Evolutionary conservation across 2,329 filamentous ascomycete species (phyloP), one percentile per base, ranked within the genome.

Genomic region (Botrytis byssoidea): DNA sequence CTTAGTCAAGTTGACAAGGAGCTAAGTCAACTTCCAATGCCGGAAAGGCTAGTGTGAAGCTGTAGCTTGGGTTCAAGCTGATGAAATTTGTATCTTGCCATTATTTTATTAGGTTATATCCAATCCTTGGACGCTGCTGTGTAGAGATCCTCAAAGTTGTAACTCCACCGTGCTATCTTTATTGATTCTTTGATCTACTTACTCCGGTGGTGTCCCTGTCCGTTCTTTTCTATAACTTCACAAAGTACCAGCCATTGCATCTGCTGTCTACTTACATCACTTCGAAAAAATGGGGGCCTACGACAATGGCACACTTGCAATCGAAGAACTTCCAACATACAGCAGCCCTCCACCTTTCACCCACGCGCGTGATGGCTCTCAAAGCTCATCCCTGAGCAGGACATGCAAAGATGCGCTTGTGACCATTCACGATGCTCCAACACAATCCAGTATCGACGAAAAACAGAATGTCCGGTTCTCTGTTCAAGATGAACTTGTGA

Each of bases 401-500:
- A 40, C 9, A 40, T 29, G 32, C 25, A 67, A 67, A 55, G 46
- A 67, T 40, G 35, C 65, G 20, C 32, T 40, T 48, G 65, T 67
- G 12, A 67, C 46, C 32, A 67, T 67, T 40, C 65, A 67, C 32
- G 65, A 67, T n/a, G 25, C 46, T 22, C 9, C 46, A 55, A 55
- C 46, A 22, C 46, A 67, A 29, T 55, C 32, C 35, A 67, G 32
- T 25, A 40, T 67, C 29, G 22, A 10, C 3, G 65, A 67, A 35
- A 67, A 67, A 37, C 46, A 29, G 9, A 40, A 67, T 55, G 51
- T n/a, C 25, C 16, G 16, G 18, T 55, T 55, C 12, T 55, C 65
- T 67, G 35, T 51, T 16, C 65, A 67, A 40, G 65, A 67, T 40
- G 65, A 67, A 42, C 25, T 48, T 66, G 44, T 8, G n/a, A 60